These are phyloP conservation scores for Cairneyella variabilis DNA, from an alignment of 495 filamentous ascomycete species.

Conservation along the genomic window DNA sequence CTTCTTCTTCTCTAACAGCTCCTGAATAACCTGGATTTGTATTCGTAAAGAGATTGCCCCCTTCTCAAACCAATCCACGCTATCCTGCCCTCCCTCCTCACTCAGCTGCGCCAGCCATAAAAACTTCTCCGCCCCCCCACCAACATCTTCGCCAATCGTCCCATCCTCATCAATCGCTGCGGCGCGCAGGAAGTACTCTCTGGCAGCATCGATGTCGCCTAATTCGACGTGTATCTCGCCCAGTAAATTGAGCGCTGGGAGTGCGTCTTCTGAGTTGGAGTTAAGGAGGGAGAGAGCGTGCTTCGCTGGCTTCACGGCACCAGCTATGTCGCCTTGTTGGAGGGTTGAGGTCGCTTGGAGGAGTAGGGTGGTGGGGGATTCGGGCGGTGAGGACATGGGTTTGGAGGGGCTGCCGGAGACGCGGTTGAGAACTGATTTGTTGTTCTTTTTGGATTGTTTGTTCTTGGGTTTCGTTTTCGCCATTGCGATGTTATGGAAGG, in stretches of 20 bases:
- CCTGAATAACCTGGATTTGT: conserved; percentile 62
- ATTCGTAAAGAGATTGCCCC: conserved; percentile 66
- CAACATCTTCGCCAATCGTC: conserved; percentile 39
- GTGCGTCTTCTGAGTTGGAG: conserved; percentile 29
- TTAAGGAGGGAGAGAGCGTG: conserved; percentile 53
- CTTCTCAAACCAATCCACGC: conserved; percentile 83
- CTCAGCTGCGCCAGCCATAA: conserved; percentile 92
- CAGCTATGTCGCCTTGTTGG: conserved; percentile 64
- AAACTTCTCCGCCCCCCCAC: conserved; percentile 88
- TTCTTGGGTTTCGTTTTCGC: conserved; percentile 30
- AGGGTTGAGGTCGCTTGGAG: conserved; percentile 64
- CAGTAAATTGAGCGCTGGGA: conserved; percentile 70
- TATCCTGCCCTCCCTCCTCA: conserved; percentile 78
- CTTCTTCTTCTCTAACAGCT: conserved; percentile 36
- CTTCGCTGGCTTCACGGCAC: conserved; percentile 62
- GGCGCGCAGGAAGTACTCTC: conserved; percentile 63
- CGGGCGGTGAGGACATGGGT: conserved; percentile 28
- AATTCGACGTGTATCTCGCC: conserved; percentile 84
- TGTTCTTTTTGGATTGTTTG: conserved; percentile 29
- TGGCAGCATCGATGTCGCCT: conserved; percentile 71
- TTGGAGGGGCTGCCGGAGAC: conserved; percentile 19
- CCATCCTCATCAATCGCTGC: conserved; percentile 72
- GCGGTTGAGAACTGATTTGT: conserved; percentile 30
- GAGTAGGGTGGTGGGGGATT: conserved; percentile 50
- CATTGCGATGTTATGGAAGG: conserved; percentile 15